Percentiles rank a stretch among this genome's conserved stretches.
Conservation (phyloP, 2,329 filamentous ascomycete species). For the Orbilia brochopaga region DNA sequence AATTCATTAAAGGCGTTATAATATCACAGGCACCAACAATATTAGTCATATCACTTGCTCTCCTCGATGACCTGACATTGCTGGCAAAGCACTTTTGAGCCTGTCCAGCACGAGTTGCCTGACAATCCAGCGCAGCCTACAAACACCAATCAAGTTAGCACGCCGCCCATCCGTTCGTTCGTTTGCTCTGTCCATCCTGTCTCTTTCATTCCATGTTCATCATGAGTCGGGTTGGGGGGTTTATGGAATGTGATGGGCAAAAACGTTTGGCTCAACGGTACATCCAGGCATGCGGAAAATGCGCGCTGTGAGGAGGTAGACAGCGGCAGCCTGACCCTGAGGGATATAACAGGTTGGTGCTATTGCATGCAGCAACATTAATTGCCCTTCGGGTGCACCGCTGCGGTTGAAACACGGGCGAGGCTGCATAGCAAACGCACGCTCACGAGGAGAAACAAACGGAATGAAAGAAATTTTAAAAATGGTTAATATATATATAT, state of each 20-base stretch:
- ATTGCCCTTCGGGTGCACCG: neutral
- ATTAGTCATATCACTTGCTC: slow-evolving; percentile 55
- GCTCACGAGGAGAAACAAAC: neutral
- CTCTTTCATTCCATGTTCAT: neutral
- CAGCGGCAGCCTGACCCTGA: neutral
- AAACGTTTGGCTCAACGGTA: too few relatives aligned
- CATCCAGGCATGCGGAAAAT: too few relatives aligned
- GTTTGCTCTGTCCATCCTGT: neutral
- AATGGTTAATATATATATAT: neutral
- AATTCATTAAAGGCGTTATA: too few relatives aligned
- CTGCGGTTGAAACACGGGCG: slow-evolving; percentile 3
- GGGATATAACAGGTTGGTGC: slow-evolving; percentile 17
- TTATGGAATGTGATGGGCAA: too few relatives aligned
- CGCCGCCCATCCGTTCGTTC: neutral
- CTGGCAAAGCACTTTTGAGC: slow-evolving; percentile 25
- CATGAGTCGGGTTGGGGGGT: too few relatives aligned
- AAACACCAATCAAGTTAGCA: neutral
- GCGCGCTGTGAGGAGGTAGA: too few relatives aligned
- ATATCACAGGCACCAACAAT: too few relatives aligned
- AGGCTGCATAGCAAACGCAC: neutral
- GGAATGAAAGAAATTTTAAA: neutral
- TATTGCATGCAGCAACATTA: slow-evolving; percentile 15
- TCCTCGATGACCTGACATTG: slow-evolving; percentile 15
- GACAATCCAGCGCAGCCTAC: slow-evolving; percentile 34
- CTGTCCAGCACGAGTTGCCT: slow-evolving; percentile 34